phyloP scores from a whole-genome alignment of 1,139 yeast species.

The Schwanniomyces etchellsii region DNA sequence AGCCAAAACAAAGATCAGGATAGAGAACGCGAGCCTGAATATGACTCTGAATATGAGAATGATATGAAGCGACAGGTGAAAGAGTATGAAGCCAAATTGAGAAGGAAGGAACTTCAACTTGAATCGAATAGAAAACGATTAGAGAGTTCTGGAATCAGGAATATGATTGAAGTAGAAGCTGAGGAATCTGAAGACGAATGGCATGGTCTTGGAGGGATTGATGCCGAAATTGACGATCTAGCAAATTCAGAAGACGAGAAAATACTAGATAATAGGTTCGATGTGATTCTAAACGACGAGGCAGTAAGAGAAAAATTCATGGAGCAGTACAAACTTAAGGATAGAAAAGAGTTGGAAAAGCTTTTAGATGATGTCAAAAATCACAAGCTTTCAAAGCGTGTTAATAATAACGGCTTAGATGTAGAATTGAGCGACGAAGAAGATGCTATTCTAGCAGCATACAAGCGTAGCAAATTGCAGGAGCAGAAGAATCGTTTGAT shows the following conservation, averaged over 20 bases:
- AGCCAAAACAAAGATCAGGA: too few species aligned
- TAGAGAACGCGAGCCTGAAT: too few species aligned
- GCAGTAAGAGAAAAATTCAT: constrained; percentile 58
- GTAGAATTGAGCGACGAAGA: constrained; percentile 66
- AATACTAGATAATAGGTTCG: constrained; percentile 72
- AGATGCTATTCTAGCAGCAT: constrained; percentile 51
- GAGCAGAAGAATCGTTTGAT: constrained; percentile 52
- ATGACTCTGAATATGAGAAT: neutral
- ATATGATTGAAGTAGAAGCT: constrained; percentile 79
- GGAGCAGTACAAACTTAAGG: constrained; percentile 65
- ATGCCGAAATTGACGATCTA: constrained; percentile 58
- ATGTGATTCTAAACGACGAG: constrained; percentile 52
- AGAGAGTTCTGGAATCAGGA: constrained; percentile 45
- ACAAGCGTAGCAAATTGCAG: constrained; percentile 46
- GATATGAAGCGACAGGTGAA: constrained; percentile 20
- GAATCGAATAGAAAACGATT: constrained; percentile 41
- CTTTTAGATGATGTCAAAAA: constrained; percentile 77
- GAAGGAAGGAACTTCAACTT: constrained; percentile 31
- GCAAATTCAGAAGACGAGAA: constrained; percentile 75
- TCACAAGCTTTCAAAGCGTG: constrained; percentile 70
- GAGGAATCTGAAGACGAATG: constrained; percentile 97
- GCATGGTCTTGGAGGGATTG: constrained; percentile 83
- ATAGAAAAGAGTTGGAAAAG: constrained; percentile 65
- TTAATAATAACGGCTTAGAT: constrained; percentile 50
- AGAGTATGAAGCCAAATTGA: constrained; percentile 32